Evolutionary conservation across 345 rosid species (phyloP), one percentile per base, ranked within the genome.

Genomic region (Theobroma cacao): DNA sequence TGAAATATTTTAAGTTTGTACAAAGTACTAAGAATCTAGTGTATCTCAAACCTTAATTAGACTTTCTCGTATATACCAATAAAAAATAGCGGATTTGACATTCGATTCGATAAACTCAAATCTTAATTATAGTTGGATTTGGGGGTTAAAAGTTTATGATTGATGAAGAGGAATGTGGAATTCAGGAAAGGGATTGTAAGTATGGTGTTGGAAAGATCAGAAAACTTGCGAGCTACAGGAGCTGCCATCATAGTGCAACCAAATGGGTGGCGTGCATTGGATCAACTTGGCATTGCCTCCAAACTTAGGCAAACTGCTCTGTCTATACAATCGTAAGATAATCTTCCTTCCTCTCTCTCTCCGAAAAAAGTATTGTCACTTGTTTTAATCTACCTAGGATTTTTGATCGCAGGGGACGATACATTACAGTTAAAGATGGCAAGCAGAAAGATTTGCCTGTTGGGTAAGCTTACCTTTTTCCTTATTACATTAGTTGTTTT

Each of bases 211-310:
- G 96, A 90, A 62, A 83, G 85, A 80, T 87, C 90, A 0, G 87
- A 88, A 70, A 65, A 70, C 4, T 82, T 89, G 47, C 58, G 92
- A 65, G 80, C 87, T 1, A 77, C 88, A 9, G 92, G 94, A 79
- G 84, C 88, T 53, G 91, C 83, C 24, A 89, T 92, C 1, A 80
- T 75, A 7, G 76, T 91, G 22, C 86, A 76, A 12, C 34, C 83
- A 14, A 92, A 90, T 77, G 96, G 96, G 11, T 92, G 94, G 92
- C 83, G 74, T 12, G 96, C 90, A 5, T 89, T 92, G 5, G 85
- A 89, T 72, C 87, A 87, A 41, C 92, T 90, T 38, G 89, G 90
- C 11, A 84, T 89, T 20, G 90, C 71, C 60, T 63, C 85, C 4
- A 72, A 64, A 6, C 92, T 92, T 75, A 82, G 92, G 43, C 81